A percentile compares a stretch with the other conserved stretches of the same genome.
Evolutionary conservation across 148 eudicot species (phyloP).

Genomic region (Tetragonia tetragonoides): DNA sequence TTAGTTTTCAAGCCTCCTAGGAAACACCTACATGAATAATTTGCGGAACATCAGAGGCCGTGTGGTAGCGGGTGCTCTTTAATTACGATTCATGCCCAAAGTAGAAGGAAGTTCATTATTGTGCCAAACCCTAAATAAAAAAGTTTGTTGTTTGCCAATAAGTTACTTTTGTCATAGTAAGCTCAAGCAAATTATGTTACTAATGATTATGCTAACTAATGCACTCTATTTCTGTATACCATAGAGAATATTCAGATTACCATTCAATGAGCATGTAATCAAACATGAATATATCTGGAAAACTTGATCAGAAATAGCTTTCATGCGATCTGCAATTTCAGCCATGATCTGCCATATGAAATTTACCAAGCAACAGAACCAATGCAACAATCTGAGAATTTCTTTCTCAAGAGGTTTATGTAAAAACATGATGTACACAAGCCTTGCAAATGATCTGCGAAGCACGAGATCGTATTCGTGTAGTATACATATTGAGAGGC

Average conservation of each 20-base stretch:
- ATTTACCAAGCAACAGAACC: neutral
- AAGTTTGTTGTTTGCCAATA: too few species aligned
- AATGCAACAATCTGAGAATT: slow-evolving; percentile 5
- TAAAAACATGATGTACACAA: slow-evolving; percentile 1
- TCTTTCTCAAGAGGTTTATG: slow-evolving; percentile 1
- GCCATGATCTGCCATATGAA: neutral
- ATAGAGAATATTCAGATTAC: neutral
- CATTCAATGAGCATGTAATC: neutral
- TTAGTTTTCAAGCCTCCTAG: too few species aligned
- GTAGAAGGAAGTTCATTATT: too few species aligned
- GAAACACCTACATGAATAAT: too few species aligned
- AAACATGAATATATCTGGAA: too few species aligned
- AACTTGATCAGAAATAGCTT: too few species aligned
- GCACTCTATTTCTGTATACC: neutral
- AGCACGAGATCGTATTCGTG: neutral
- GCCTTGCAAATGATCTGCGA: slow-evolving; percentile 3
- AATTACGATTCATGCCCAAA: too few species aligned
- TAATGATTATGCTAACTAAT: neutral
- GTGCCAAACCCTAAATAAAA: too few species aligned
- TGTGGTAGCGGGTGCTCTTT: too few species aligned
- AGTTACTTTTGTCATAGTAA: neutral
- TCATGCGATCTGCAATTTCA: neutral
- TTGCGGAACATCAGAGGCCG: too few species aligned
- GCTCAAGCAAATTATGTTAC: neutral
- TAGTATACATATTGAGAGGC: slow-evolving; percentile 13